Evolutionary conservation across 768 basidiomycete genomes (phyloP).

Genomic region (Boletellus ananiceps): DNA sequence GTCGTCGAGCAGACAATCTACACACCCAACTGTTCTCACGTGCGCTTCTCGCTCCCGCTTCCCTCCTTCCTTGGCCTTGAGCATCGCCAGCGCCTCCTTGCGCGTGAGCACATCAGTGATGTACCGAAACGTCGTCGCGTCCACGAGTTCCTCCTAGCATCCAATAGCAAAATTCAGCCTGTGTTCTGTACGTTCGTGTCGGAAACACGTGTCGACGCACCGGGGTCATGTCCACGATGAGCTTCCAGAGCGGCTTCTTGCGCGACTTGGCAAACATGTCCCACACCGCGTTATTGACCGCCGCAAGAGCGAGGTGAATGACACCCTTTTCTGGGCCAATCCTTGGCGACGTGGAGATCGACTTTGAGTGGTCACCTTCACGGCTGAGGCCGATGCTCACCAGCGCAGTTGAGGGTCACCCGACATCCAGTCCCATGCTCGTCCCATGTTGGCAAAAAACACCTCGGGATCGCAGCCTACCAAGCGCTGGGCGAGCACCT

Average conservation of each 20-base stretch:
- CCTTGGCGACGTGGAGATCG: constrained; percentile 36
- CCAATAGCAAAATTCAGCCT: background rate
- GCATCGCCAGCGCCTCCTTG: constrained; percentile 79
- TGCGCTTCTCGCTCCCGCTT: constrained; percentile 74
- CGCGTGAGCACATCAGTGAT: constrained; percentile 88
- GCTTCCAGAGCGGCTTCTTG: constrained; percentile 88
- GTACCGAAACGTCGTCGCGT: constrained; percentile 76
- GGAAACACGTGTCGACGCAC: constrained; percentile 31
- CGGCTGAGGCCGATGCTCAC: constrained; percentile 36
- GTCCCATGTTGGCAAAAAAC: constrained; percentile 84
- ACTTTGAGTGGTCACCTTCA: background rate
- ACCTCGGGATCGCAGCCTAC: constrained; percentile 77
- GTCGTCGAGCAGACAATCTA: background rate
- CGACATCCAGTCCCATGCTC: constrained; percentile 80
- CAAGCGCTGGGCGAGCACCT: constrained; percentile 72
- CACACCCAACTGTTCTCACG: constrained; percentile 63
- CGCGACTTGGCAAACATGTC: constrained; percentile 79
- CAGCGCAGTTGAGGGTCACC: constrained; percentile 86
- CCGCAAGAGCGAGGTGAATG: constrained; percentile 82
- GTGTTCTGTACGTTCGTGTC: background rate
- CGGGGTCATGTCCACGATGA: constrained; percentile 83
- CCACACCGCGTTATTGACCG: constrained; percentile 89
- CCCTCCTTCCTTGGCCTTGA: constrained; percentile 65
- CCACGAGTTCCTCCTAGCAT: constrained; percentile 66
- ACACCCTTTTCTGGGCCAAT: constrained; percentile 92